Percentiles rank a stretch among this genome's conserved stretches.
These are phyloP conservation scores for Austroboletus eburneus DNA, from an alignment of 768 basidiomycete species.

Conservation along the genomic window DNA sequence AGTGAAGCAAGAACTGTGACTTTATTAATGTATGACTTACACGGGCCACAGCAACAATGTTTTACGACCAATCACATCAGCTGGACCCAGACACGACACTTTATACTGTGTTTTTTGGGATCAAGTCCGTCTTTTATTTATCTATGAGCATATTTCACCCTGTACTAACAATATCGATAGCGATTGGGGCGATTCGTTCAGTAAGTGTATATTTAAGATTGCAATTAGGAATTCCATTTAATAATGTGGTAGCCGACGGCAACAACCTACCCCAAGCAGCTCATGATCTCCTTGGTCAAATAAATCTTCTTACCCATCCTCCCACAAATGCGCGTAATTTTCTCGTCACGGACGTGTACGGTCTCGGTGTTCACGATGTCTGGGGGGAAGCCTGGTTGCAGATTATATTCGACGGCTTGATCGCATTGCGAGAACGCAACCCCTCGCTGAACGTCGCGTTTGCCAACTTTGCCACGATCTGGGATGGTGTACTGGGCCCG, in stretches of 20 bases:
- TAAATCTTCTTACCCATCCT: slow-evolving; percentile 41
- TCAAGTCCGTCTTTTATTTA: slow-evolving; percentile 35
- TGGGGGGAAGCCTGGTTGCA: slow-evolving; percentile 47
- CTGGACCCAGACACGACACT: slow-evolving; percentile 46
- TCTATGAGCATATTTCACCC: neutral
- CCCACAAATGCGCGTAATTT: slow-evolving; percentile 51
- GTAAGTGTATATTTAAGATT: slow-evolving; percentile 22
- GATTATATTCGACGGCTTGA: slow-evolving; percentile 40
- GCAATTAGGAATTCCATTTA: neutral
- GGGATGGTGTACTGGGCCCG: slow-evolving; percentile 44
- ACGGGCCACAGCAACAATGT: slow-evolving; percentile 34
- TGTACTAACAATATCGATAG: slow-evolving; percentile 23
- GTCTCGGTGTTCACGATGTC: slow-evolving; percentile 38
- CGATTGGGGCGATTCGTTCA: slow-evolving; percentile 41
- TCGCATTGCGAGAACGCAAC: slow-evolving; percentile 28
- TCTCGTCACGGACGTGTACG: slow-evolving; percentile 48
- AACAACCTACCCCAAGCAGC: slow-evolving; percentile 45
- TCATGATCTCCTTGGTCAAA: slow-evolving; percentile 40
- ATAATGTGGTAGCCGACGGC: slow-evolving; percentile 35
- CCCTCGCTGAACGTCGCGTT: slow-evolving; percentile 39
- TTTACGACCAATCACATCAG: slow-evolving; percentile 41
- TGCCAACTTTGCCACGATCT: slow-evolving; percentile 45
- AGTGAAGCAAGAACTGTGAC: slow-evolving; percentile 25
- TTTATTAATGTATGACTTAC: neutral
- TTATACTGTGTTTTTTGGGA: slow-evolving; percentile 52